These are phyloP conservation scores for Rhododendron griersonianum DNA, from an alignment of 148 eudicot genomes.

Conservation along the genomic window DNA sequence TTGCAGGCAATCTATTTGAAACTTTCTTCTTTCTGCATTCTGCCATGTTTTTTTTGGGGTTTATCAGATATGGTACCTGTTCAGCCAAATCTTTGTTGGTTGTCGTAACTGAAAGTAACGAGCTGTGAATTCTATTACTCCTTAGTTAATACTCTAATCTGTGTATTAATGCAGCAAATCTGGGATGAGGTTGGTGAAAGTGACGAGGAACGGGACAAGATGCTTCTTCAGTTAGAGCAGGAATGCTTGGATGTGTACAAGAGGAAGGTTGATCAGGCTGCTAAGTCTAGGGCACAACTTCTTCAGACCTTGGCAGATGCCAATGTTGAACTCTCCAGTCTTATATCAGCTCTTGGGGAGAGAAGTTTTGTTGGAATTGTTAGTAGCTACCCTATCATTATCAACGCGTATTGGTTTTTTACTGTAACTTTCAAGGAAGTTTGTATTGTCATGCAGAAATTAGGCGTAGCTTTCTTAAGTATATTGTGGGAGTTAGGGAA, in stretches of 20 bases:
- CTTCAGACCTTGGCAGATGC: constrained; percentile 90
- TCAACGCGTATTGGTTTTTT: not conserved
- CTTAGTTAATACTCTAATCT: not conserved
- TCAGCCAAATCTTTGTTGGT: not conserved
- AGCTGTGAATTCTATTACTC: not conserved
- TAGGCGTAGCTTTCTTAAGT: not conserved
- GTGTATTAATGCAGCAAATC: constrained; percentile 57
- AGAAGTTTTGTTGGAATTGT: constrained; percentile 70
- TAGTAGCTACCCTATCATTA: constrained; percentile 18
- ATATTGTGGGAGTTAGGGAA: not conserved
- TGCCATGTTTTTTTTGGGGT: not conserved
- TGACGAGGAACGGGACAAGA: constrained; percentile 91
- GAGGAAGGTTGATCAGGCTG: constrained; percentile 95
- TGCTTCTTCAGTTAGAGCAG: constrained; percentile 90
- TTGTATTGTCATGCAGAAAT: not conserved
- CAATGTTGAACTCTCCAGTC: constrained; percentile 66
- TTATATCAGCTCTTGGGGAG: constrained; percentile 86
- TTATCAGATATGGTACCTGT: not conserved
- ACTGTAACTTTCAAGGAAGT: not conserved
- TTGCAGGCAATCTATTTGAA: constrained; percentile 57
- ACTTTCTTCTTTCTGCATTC: not conserved
- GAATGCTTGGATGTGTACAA: constrained; percentile 96
- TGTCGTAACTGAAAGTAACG: not conserved
- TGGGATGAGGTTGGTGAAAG: constrained; percentile 99
- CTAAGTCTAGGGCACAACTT: constrained; percentile 81